phyloP scores from a whole-genome alignment of 2,329 filamentous ascomycete species.

The Venturia pyrina region DNA sequence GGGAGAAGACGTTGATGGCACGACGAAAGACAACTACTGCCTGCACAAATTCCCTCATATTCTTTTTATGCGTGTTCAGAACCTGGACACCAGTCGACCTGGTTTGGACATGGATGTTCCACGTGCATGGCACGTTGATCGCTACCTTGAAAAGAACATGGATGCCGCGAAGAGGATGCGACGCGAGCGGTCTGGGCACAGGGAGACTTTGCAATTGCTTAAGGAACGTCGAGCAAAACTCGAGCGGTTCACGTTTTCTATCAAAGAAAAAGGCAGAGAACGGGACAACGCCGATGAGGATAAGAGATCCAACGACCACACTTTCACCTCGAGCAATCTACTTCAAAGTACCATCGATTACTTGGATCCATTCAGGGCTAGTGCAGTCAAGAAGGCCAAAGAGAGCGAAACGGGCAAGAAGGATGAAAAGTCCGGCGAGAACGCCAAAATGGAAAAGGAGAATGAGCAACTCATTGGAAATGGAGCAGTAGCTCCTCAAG shows the following conservation, averaged over 20 bases:
- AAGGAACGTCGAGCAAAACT: slow-evolving; percentile 23
- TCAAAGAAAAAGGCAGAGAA: not conserved
- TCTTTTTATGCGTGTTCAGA: slow-evolving; percentile 18
- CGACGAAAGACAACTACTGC: slow-evolving; percentile 32
- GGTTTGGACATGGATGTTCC: slow-evolving; percentile 41
- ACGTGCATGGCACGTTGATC: slow-evolving; percentile 46
- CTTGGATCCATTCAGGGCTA: slow-evolving; percentile 15
- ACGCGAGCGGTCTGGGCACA: slow-evolving; percentile 24
- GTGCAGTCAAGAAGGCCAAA: not conserved
- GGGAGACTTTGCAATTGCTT: slow-evolving; percentile 18
- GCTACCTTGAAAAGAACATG: slow-evolving; percentile 46
- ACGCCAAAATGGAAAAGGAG: not conserved
- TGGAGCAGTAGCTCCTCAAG: not conserved
- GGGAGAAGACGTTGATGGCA: slow-evolving; percentile 29
- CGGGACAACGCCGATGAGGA: not conserved
- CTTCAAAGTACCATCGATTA: slow-evolving; percentile 18
- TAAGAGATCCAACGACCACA: not conserved
- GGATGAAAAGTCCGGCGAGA: not conserved
- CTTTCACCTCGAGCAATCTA: not conserved
- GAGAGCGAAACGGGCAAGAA: not conserved
- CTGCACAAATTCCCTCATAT: slow-evolving; percentile 8
- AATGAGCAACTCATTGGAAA: not conserved
- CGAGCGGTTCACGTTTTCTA: not conserved
- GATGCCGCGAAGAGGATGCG: slow-evolving; percentile 39
- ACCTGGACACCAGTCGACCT: slow-evolving; percentile 30